Base-by-base conservation (phyloP, 306 rosid genomes). In the Begonia loranthoides region DNA sequence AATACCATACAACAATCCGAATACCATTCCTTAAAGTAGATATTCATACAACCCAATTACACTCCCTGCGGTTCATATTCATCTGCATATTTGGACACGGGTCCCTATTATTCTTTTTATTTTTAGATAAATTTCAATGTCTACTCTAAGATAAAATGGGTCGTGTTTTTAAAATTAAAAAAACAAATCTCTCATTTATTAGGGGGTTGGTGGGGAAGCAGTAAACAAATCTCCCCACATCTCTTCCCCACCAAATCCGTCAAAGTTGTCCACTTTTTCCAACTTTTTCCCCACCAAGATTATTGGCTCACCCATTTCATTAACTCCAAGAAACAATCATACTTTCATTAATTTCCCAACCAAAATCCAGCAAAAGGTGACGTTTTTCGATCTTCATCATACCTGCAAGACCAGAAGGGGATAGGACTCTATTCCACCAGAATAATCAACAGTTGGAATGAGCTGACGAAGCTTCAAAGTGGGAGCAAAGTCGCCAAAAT, bases 401-500 rank as follows among this genome's bases (percentile, higher is more conserved):
- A 84, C 93, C 97, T 88, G 97, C 14, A 81, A 58, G 16, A 84
- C 77, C 55, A 84, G 44, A 12, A 84, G 61, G 0, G 95, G 80
- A 63, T 74, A 84, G 0, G 89, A 57, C 41, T 77, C 74, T 3
- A 88, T 84, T 45, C 89, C 93, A 1, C 43, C 59, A 0, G 93
- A 79, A 49, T 88, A 88, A 55, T 88, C 93, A 0, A 88, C 72
- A 9, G 74, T 15, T 0, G 97, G 97, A 47, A 88, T 81, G 12
- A 87, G 84, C 56, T 71, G 81, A 21, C 93, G 79, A 38, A 84
- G 92, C 57, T 84, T 70, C 10, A 75, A 75, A 13, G 89, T 84
- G 0, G 95, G 95, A 0, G 93, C 80, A n/a, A 81, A 88, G 34
- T 88, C 93, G 0, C 95, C 97, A 8, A 81, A 89, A 66, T 89